Percentiles rank a stretch among this genome's conserved stretches.
Evolutionary conservation across 163 green algal species (phyloP).

Genomic region (Scenedesmus sp.): DNA sequence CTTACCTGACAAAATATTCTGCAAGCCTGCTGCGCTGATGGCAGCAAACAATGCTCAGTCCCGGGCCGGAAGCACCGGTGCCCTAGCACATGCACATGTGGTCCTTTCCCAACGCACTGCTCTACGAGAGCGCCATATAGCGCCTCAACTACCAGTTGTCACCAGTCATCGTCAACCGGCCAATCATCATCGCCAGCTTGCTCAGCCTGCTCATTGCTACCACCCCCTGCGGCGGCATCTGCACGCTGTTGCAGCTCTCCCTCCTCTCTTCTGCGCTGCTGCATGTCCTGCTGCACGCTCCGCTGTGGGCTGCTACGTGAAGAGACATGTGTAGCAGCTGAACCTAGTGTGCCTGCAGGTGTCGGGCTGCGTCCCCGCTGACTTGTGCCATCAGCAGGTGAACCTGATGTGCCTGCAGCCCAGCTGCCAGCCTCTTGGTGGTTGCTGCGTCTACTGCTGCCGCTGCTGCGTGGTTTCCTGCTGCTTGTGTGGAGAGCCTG

Average conservation of each 20-base stretch:
- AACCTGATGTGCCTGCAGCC: not conserved
- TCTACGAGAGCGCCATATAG: not conserved
- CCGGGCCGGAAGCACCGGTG: not conserved
- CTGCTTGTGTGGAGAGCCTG: not conserved
- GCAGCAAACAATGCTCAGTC: not conserved
- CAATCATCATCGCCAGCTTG: not conserved
- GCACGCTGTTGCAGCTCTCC: not conserved
- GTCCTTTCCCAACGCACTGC: not conserved
- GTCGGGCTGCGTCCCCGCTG: not conserved
- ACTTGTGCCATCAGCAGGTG: not conserved
- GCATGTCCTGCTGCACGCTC: not conserved
- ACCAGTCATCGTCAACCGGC: not conserved
- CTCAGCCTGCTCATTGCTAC: not conserved
- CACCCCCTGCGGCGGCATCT: not conserved
- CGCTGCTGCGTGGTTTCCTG: not conserved
- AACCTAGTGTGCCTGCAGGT: not conserved
- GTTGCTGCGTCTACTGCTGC: constrained; percentile 14
- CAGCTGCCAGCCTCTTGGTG: not conserved
- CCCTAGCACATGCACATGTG: not conserved
- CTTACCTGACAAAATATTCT: not conserved
- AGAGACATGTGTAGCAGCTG: not conserved
- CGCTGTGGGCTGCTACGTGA: not conserved
- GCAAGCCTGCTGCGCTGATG: no score
- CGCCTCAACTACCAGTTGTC: not conserved
- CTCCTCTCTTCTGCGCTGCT: not conserved